Evolutionary conservation across 176 grass and related monocot species (phyloP).

Genomic region (maize (Zea mays)): Zm-B73-REFERENCE-NAM-5.0 NC_050098.1:57616001-57616500

Average conservation of each 20-base stretch:
- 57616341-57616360: slow-evolving; percentile 16
- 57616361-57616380: slow-evolving; percentile 12
- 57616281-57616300: slow-evolving; percentile 70
- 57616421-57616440: slow-evolving; percentile 12
- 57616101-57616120: slow-evolving; percentile 13
- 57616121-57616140: neutral
- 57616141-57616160: neutral
- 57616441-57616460: slow-evolving; percentile 1
- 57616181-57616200: slow-evolving; percentile 4
- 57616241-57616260: slow-evolving; percentile 59
- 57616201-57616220: slow-evolving; percentile 56
- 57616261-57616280: slow-evolving; percentile 68
- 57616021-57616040: slow-evolving; percentile 83
- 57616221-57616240: slow-evolving; percentile 56
- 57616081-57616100: slow-evolving; percentile 52
- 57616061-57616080: slow-evolving; percentile 45
- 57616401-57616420: neutral
- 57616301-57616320: slow-evolving; percentile 74
- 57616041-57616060: slow-evolving; percentile 92
- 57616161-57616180: slow-evolving; percentile 6
- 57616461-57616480: slow-evolving; percentile 18
- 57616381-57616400: slow-evolving; percentile 1
- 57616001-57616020: slow-evolving; percentile 89
- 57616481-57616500: slow-evolving; percentile 53
- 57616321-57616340: slow-evolving; percentile 69